Evolutionary conservation across 2,329 filamentous ascomycete genomes (phyloP).

Genomic region (Byssothecium circinans): DNA sequence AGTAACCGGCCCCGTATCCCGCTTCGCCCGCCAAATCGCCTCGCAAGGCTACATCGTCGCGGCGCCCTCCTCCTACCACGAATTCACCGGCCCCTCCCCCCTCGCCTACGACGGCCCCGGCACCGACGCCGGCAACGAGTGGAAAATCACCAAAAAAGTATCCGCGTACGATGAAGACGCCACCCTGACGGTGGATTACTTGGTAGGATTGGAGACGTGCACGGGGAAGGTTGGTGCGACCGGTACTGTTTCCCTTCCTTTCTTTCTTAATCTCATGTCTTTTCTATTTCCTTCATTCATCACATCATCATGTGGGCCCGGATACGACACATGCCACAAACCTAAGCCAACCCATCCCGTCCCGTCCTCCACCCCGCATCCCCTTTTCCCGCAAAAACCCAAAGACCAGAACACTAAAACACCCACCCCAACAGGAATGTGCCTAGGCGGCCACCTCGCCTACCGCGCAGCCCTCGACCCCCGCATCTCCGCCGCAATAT

Average conservation of each 20-base stretch:
- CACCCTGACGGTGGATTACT: slow-evolving; percentile 46
- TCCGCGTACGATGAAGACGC: slow-evolving; percentile 74
- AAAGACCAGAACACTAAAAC: slow-evolving; percentile 55
- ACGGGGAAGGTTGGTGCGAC: slow-evolving; percentile 66
- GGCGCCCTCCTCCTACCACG: slow-evolving; percentile 87
- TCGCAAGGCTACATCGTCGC: slow-evolving; percentile 92
- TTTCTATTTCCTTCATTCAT: too few relatives aligned
- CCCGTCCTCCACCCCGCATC: too few relatives aligned
- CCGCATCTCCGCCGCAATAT: slow-evolving; percentile 74
- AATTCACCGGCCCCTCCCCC: slow-evolving; percentile 83
- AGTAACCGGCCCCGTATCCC: slow-evolving; percentile 85
- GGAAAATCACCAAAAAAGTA: slow-evolving; percentile 82
- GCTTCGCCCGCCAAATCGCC: slow-evolving; percentile 89
- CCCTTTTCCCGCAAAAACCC: background rate
- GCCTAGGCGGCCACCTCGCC: slow-evolving; percentile 86
- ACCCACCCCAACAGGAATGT: slow-evolving; percentile 64
- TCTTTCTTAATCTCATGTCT: too few relatives aligned
- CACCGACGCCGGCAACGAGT: slow-evolving; percentile 83
- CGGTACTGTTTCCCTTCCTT: slow-evolving; percentile 15
- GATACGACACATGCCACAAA: too few relatives aligned
- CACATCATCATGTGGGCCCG: too few relatives aligned
- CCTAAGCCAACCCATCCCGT: too few relatives aligned
- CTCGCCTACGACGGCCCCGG: slow-evolving; percentile 84
- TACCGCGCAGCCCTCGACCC: slow-evolving; percentile 73
- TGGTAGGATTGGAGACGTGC: slow-evolving; percentile 53